A percentile compares a stretch with the other conserved stretches of the same genome.
These are phyloP conservation scores for Yamadazyma oceani DNA, from an alignment of 1,139 yeast species.

Conservation along the genomic window DNA sequence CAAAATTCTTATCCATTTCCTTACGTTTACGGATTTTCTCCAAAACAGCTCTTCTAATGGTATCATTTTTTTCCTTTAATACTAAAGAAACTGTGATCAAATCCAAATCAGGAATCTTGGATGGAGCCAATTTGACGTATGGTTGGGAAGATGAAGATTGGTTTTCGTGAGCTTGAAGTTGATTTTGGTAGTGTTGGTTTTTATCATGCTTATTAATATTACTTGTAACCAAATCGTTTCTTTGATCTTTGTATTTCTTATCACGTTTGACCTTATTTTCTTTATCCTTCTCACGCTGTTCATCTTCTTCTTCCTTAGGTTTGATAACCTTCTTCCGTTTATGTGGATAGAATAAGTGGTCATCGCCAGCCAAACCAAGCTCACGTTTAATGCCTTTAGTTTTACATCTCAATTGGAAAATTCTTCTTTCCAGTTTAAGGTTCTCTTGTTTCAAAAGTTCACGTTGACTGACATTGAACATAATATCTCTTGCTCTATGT, in stretches of 20 bases:
- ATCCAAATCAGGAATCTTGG: conserved; percentile 92
- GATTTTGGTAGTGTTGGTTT: conserved; percentile 3
- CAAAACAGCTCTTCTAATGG: conserved; percentile 76
- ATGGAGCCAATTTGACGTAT: conserved; percentile 82
- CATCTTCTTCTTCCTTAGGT: conserved; percentile 40
- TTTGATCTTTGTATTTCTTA: conserved; percentile 18
- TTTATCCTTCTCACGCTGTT: conserved; percentile 28
- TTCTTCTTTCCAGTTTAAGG: conserved; percentile 57
- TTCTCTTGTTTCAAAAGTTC: conserved; percentile 63
- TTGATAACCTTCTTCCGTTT: conserved; percentile 64
- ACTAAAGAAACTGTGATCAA: conserved; percentile 79
- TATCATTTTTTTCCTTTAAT: conserved; percentile 71
- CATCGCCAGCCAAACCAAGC: conserved; percentile 79
- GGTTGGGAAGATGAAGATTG: conserved; percentile 57
- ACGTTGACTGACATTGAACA: conserved; percentile 71
- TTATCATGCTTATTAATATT: conserved; percentile 4
- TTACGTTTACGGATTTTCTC: conserved; percentile 77
- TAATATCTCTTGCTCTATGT: conserved; percentile 71
- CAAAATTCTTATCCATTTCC: conserved; percentile 69
- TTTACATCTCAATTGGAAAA: conserved; percentile 69
- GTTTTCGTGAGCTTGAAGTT: conserved; percentile 9
- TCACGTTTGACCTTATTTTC: conserved; percentile 25
- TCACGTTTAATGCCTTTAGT: conserved; percentile 74
- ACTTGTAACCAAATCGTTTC: conserved; percentile 2
- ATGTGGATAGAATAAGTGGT: conserved; percentile 77